Percentiles rank a stretch among this genome's conserved stretches.
phyloP scores from a whole-genome alignment of 164 flowering plant species.

The Aristolochia fimbriata region DNA sequence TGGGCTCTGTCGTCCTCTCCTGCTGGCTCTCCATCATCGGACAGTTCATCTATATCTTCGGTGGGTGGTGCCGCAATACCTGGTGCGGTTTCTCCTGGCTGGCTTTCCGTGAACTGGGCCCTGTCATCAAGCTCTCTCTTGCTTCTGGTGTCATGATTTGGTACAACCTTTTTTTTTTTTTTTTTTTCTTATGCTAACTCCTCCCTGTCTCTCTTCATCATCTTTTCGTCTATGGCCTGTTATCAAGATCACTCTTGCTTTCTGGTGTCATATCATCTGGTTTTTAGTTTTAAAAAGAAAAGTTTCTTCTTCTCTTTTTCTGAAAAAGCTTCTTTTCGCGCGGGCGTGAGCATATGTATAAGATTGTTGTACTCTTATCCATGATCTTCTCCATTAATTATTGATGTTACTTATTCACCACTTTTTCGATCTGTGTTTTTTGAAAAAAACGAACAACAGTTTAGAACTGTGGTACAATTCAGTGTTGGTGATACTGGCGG shows the following conservation, averaged over 20 bases:
- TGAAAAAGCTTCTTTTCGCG: no score
- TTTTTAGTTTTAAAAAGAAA: no score
- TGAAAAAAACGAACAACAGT: slow-evolving; percentile 11
- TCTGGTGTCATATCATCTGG: no score
- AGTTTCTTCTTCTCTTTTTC: no score
- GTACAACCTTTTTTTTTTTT: slow-evolving; percentile 13
- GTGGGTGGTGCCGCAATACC: slow-evolving; percentile 49
- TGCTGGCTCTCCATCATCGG: slow-evolving; percentile 55
- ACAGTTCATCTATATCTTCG: slow-evolving; percentile 41
- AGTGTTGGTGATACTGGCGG: slow-evolving; percentile 40
- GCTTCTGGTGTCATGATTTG: slow-evolving; percentile 66
- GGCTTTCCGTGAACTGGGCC: slow-evolving; percentile 51
- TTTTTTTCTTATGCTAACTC: no score
- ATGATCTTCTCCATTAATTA: not conserved
- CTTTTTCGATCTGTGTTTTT: not conserved
- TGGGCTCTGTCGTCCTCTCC: slow-evolving; percentile 43
- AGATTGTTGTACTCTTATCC: no score
- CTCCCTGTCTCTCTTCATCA: no score
- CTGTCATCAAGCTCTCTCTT: slow-evolving; percentile 42
- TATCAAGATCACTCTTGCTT: no score
- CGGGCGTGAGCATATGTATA: no score
- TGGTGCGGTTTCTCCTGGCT: slow-evolving; percentile 48
- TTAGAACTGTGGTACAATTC: slow-evolving; percentile 53
- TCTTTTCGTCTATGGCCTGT: no score
- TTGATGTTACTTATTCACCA: not conserved